phyloP scores from a whole-genome alignment of 176 grass and related monocot species.

The Lolium perenne region DNA sequence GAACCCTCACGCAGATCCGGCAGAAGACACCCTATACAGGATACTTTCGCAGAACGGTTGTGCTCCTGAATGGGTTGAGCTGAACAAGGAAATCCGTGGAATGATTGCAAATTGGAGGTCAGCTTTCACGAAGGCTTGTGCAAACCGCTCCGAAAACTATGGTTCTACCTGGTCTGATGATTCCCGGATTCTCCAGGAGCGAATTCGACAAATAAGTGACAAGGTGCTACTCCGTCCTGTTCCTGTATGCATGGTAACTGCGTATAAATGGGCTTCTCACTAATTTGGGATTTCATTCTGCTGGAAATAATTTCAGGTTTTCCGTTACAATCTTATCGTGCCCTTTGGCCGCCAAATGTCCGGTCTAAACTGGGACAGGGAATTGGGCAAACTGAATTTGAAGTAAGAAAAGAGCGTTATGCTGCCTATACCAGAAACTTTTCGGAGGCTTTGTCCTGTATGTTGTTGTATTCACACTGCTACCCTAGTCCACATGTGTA shows the following conservation, averaged over 20 bases:
- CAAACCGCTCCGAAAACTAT: constrained; percentile 40
- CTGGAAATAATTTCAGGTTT: constrained; percentile 59
- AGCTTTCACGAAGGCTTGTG: constrained; percentile 64
- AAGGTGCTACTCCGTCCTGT: constrained; percentile 52
- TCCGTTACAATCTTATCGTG: constrained; percentile 85
- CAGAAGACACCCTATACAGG: constrained; percentile 85
- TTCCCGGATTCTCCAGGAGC: constrained; percentile 55
- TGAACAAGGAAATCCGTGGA: constrained; percentile 85
- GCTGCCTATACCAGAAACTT: background rate
- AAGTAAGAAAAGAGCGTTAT: constrained; percentile 27
- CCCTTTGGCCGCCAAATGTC: constrained; percentile 91
- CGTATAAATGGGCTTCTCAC: background rate
- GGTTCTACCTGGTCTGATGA: constrained; percentile 53
- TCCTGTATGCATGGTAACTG: too few relatives aligned
- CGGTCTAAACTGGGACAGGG: constrained; percentile 92
- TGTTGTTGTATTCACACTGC: constrained; percentile 30
- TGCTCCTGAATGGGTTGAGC: constrained; percentile 79
- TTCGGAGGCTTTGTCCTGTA: background rate
- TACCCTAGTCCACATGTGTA: constrained; percentile 15
- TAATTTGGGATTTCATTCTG: constrained; percentile 20
- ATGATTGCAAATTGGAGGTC: constrained; percentile 61
- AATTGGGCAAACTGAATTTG: constrained; percentile 66
- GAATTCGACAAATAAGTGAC: constrained; percentile 76
- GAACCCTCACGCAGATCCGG: constrained; percentile 82
- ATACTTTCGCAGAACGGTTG: constrained; percentile 81